Evolutionary conservation across 78 protist species (phyloP), one percentile per base, ranked within the genome.

Genomic region (Pigoraptor vietnamica): DNA sequence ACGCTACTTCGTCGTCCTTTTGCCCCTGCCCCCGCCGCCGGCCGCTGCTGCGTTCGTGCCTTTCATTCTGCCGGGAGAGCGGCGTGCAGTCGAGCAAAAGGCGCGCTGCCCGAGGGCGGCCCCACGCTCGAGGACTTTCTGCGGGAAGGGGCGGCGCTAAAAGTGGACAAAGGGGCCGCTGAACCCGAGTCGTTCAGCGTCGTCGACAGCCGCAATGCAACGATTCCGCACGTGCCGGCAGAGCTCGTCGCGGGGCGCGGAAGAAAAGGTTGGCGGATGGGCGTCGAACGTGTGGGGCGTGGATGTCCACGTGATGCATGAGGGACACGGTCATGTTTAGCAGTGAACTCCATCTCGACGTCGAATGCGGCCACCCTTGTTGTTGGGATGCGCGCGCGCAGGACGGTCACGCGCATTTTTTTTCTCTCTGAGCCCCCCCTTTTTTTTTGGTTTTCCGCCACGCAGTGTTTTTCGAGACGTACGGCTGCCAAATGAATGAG

Each of bases 401-500:
- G 67, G 6, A 48, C 14, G 67, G 29, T 48, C 29, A 48, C 67
- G 67, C 14, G 67, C 14, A 6, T 48, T 79, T 19, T 25, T 79
- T 79, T 14, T 2, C 32, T 21, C 14, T 25, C 1, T 79, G 84
- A 19, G 56, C 25, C 56, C 14, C 84, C 1, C n/a, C 14, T 79
- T 79, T 79, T 2, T 25, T 2, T 25, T 19, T 25, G 23, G 84
- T 79, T 19, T 14, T 25, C 14, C 14, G 35, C 10, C 10, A 21
- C 10, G 1, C 84, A n/a, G 93, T 91, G 23, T 86, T 86, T 34
- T 56, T 97, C 0, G 98, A 97, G 89, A 94, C 95, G 37, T 96
- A 97, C 82, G 99, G 99, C 34, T 97, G 99, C 93, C 99, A 97
- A 91, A 97, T 97, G 99, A 97, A 97, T 83, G 94, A 92, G 38